Evolutionary conservation across 306 rosid genomes (phyloP).

Genomic region (Erythrophleum fordii): DNA sequence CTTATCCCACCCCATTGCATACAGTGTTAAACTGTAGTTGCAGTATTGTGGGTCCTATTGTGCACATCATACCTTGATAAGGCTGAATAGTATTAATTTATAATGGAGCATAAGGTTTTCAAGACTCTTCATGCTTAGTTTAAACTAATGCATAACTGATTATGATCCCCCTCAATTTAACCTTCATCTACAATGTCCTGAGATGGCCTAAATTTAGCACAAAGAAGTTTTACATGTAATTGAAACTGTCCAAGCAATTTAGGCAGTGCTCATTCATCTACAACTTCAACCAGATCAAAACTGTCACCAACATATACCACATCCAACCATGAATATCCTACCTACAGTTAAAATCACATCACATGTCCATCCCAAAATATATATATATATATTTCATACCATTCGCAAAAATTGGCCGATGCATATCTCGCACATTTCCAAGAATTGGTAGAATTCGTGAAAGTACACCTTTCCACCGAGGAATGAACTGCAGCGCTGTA

Average conservation of each 20-base stretch:
- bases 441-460: conserved; percentile 93
- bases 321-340: conserved; percentile 17
- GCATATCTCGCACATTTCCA: conserved; percentile 88
- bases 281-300: conserved; percentile 36
- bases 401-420: conserved; percentile 88
- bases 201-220: conserved; percentile 21
- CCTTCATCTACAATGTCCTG: neutral
- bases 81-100: neutral
- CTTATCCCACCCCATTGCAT: neutral
- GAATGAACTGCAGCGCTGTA: conserved; percentile 90
- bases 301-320: conserved; percentile 27
- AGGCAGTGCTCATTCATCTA: neutral
- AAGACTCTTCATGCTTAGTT: conserved; percentile 17
- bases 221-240: conserved; percentile 27
- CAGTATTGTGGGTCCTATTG: neutral
- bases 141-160: neutral
- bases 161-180: neutral
- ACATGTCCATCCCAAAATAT: conserved; percentile 32
- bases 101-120: neutral
- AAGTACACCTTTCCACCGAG: conserved; percentile 87
- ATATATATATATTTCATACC: conserved; percentile 68
- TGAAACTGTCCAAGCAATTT: conserved; percentile 20
- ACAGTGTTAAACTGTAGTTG: neutral
- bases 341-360: conserved; percentile 29
- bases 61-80: neutral